A percentile compares a stretch with the other conserved stretches of the same genome.
phyloP scores from a whole-genome alignment of 192 early-diverging fungal species.

The Mortierella claussenii region DNA sequence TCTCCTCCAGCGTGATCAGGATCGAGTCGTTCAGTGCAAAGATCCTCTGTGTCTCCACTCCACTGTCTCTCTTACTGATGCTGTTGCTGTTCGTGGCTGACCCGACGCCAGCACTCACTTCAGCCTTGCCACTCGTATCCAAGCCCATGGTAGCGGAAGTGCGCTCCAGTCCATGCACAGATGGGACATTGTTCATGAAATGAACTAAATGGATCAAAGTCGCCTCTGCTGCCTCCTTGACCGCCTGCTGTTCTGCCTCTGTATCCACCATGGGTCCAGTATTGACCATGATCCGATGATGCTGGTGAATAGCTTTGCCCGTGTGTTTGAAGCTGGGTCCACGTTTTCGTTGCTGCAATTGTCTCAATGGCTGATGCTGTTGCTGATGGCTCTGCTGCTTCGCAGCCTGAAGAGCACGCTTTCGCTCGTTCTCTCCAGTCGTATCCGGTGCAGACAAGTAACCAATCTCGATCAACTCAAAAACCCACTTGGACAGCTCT shows the following conservation, averaged over 20 bases:
- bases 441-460: slow-evolving; percentile 50
- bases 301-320: slow-evolving; percentile 39
- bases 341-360: slow-evolving; percentile 9
- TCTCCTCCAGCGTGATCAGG: slow-evolving; percentile 77
- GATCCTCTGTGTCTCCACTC: slow-evolving; percentile 65
- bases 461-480: slow-evolving; percentile 75
- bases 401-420: slow-evolving; percentile 20
- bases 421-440: slow-evolving; percentile 32
- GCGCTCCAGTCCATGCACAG: slow-evolving; percentile 62
- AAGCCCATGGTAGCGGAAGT: slow-evolving; percentile 26
- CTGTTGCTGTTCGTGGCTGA: not conserved
- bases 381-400: slow-evolving; percentile 30
- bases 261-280: slow-evolving; percentile 23
- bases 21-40: slow-evolving; percentile 80
- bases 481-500: slow-evolving; percentile 71
- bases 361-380: slow-evolving; percentile 9
- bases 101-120: not conserved
- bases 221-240: slow-evolving; percentile 76
- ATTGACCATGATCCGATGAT: slow-evolving; percentile 44
- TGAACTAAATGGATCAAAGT: slow-evolving; percentile 76
- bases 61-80: not conserved
- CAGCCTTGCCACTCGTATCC: slow-evolving; percentile 4
- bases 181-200: slow-evolving; percentile 74
- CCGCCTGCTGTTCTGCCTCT: slow-evolving; percentile 30
- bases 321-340: slow-evolving; percentile 44